Evolutionary conservation across 2,329 filamentous ascomycete species (phyloP), one percentile per base, ranked within the genome.

Genomic region (Trichoderma oligosporum): DNA sequence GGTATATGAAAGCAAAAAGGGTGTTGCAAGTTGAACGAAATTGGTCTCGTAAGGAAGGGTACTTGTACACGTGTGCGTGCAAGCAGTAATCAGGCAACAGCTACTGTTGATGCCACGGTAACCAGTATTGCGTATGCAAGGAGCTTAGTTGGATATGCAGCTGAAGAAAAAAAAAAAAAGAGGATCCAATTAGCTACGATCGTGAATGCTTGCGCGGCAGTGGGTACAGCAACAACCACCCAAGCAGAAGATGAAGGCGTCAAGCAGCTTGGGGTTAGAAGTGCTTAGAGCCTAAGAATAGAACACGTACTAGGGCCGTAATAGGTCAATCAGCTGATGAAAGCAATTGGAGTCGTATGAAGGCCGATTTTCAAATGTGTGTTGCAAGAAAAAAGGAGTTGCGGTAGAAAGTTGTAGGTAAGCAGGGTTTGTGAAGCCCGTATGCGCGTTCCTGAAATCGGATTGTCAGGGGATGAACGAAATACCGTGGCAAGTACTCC

Each of bases 161-260:
- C 44, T 48, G 16, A n/a, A 6, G 35, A 6, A 41, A 18, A 41
- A 20, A 36, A 38, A 49, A 18, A 46, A 36, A 45, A 36, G 31
- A 29, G 36, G 36, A 6, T 16, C 52, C 39, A 38, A 24, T 55
- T 45, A 55, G 52, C 52, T 18, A 29, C 14, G n/a, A 36, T 42
- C 24, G 14, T 20, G 22, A 35, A 35, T 20, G 51, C 29, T 46
- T 55, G 52, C 52, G 52, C 18, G 52, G 52, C 52, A n/a, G 41
- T 41, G 52, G 52, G 52, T 55, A 55, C 52, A n/a, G 31, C 44
- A n/a, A n/a, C n/a, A n/a, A n/a, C n/a, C n/a, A 36, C 42, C 52
- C 52, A 27, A 29, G 27, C 27, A 27, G 7, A 29, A 4, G 29
- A 25, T 8, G 39, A 44, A 27, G 25, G 51, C 39, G 29, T 54